phyloP scores from a whole-genome alignment of 2,329 filamentous ascomycete genomes.

The Nakataea oryzae region DNA sequence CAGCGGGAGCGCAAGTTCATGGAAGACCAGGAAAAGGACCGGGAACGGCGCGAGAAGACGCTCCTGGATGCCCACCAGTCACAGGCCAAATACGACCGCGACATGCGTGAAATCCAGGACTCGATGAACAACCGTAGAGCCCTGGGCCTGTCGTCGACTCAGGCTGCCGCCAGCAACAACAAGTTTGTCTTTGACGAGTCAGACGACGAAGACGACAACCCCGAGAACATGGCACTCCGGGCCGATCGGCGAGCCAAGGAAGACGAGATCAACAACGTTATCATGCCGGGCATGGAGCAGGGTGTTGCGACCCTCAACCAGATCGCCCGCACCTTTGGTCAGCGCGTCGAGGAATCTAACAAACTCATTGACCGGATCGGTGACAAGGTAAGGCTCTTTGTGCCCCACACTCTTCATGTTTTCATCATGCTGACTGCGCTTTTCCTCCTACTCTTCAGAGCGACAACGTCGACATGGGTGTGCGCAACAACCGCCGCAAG shows the following conservation, averaged over 20 bases:
- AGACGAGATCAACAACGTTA: constrained; percentile 41
- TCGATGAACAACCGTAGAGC: constrained; percentile 49
- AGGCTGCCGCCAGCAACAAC: constrained; percentile 16
- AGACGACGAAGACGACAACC: constrained; percentile 8
- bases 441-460: constrained; percentile 43
- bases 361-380: constrained; percentile 64
- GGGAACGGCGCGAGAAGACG: constrained; percentile 54
- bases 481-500: constrained; percentile 54
- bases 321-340: constrained; percentile 62
- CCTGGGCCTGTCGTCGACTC: constrained; percentile 12
- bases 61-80: constrained; percentile 41
- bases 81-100: constrained; percentile 38
- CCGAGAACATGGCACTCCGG: constrained; percentile 7
- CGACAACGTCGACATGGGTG: constrained; percentile 72
- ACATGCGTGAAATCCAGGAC: constrained; percentile 29
- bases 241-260: constrained; percentile 10
- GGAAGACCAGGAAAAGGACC: constrained; percentile 56
- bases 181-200: constrained; percentile 13
- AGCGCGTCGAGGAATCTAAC: constrained; percentile 72
- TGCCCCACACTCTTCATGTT: neutral
- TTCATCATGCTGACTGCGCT: neutral
- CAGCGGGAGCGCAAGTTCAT: constrained; percentile 60
- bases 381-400: constrained; percentile 51
- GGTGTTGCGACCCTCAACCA: constrained; percentile 64
- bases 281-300: constrained; percentile 54